Evolutionary conservation across 2,329 filamentous ascomycete genomes (phyloP), one percentile per base, ranked within the genome.

Genomic region (Fusarium sp.): DNA sequence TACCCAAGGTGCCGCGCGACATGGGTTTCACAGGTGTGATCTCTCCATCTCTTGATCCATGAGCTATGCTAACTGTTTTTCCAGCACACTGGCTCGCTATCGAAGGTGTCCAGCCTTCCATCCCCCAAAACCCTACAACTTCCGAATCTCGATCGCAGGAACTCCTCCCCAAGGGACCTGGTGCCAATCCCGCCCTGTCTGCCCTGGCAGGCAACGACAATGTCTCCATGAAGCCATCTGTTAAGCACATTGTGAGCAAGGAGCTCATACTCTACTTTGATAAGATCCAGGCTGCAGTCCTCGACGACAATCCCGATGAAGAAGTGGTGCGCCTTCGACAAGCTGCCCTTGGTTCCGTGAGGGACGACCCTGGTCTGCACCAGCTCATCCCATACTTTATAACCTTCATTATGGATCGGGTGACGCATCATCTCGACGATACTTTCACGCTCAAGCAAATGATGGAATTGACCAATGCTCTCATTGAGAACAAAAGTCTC

Each of bases 221-320:
- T 72, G 87, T 95, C 57, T 87, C 90, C 42, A 91, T 97, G 81
- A 95, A 95, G 78, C 95, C 96, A 4, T 86, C 95, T 14, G 95
- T 99, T 69, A 98, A 98, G 81, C 96, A 99, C 78, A 92, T 98
- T 49, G 88, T 99, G 44, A 97, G 94, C 70, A 97, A 97, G 81
- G 96, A 99, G 81, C 89, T 98, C 22, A 94, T 97, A 68, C 88
- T 98, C 34, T 98, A 98, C 83, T 99, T 98, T 77, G 94, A 98
- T 77, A 97, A 97, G 80, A 94, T 98, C 62, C 95, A 94, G 78
- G 88, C 88, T 51, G 95, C 96, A 13, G 88, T 99, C 46, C 87
- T 98, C 63, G 94, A 98, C 79, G 93, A 97, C 72, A 91, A 90
- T 52, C 93, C 93, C 15, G 94, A 97, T 68, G 92, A 97, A 68